Evolutionary conservation across 78 protist genomes (phyloP).

Genomic region (Cavenderia fasciculata): DNA sequence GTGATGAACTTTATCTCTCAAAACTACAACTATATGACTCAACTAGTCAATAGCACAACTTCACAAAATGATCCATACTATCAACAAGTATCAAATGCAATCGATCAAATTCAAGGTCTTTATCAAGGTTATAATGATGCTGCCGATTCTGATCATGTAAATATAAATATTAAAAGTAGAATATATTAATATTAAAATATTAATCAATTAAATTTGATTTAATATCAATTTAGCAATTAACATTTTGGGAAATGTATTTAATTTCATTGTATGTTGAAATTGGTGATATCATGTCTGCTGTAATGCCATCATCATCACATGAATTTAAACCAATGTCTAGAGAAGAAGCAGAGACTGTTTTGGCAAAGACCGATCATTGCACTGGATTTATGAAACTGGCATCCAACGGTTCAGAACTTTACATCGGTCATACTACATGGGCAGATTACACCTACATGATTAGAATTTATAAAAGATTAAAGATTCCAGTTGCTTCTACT

Average conservation of each 20-base stretch:
- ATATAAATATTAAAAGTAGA: not conserved
- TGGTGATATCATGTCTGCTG: constrained; percentile 32
- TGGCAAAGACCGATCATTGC: constrained; percentile 58
- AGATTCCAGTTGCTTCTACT: constrained; percentile 52
- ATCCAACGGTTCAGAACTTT: not conserved
- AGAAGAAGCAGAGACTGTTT: constrained; percentile 20
- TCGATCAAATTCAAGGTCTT: constrained; percentile 14
- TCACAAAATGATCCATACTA: constrained; percentile 12
- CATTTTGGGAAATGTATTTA: constrained; percentile 34
- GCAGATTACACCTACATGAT: constrained; percentile 23
- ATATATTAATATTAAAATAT: not conserved
- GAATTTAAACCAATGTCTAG: constrained; percentile 41
- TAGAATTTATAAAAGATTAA: constrained; percentile 24
- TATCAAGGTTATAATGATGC: constrained; percentile 29
- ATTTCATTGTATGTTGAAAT: constrained; percentile 49
- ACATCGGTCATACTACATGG: constrained; percentile 46
- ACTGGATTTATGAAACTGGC: constrained; percentile 33
- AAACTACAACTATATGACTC: constrained; percentile 12
- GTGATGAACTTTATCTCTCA: constrained; percentile 1
- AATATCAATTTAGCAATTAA: not conserved
- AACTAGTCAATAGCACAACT: not conserved
- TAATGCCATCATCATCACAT: not conserved
- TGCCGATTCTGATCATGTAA: not conserved
- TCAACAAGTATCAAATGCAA: constrained; percentile 16
- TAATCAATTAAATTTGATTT: not conserved